Base-by-base conservation (phyloP, 352 stramenopile species). In the Phytopythium helicoides region DNA sequence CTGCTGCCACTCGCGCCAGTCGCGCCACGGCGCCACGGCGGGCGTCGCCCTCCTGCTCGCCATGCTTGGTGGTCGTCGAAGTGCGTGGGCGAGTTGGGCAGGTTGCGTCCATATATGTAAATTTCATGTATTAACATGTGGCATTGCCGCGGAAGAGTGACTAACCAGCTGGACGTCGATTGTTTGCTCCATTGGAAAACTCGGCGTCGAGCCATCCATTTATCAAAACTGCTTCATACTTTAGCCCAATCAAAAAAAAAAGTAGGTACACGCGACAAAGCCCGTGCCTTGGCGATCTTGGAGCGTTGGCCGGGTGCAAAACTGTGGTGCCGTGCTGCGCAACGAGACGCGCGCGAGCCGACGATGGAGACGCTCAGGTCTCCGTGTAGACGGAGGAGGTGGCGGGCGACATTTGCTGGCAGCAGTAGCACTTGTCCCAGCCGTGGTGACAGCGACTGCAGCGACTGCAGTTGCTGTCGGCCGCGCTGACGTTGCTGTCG, bases 371-470 rank as follows among this genome's bases (percentile, higher is more conserved):
- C 25, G 25, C 9, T 79, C 58, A 86, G 51, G 54, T 66, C 25
- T 89, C 72, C 3, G 72, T 86, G 59, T 74, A 88, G 25, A 69
- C 75, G 1, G 77, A 90, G 16, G 77, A 90, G 2, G 68, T 73
- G 1, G 76, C 78, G 8, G 80, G 77, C 25, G 80, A 90, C 22
- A 86, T 52, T 66, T 88, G 73, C 64, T 91, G 77, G 35, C 76
- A 87, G 57, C 81, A 91, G 37, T 77, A 87, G 64, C 81, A 91
- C 40, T 77, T 72, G 62, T 89, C 77, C 81, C 81, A 91, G 33
- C 81, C 64, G 39, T 68, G 66, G 2, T 84, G 65, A 47, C 81
- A 91, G 19, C 76, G 81, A 56, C 77, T 89, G 57, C 77, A 89
- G 37, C 74, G 77, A 52, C 77, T 89, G 45, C 66, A 53, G 47